Evolutionary conservation across 78 protist genomes (phyloP).

Genomic region (Dictyostelium intermedium): DNA sequence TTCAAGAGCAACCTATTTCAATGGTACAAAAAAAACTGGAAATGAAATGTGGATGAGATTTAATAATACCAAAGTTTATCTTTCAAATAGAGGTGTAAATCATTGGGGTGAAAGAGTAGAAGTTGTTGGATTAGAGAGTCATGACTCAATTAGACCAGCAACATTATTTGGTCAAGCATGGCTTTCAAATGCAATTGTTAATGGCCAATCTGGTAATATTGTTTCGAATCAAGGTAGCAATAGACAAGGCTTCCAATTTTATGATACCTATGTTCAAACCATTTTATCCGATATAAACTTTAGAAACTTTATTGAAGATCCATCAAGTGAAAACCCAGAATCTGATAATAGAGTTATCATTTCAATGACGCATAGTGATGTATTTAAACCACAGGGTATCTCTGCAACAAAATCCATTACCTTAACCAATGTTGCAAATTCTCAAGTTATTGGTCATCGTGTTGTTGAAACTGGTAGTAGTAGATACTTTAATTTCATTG

Average conservation of each 20-base stretch:
- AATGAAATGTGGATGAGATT: conserved; percentile 53
- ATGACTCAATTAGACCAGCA: conserved; percentile 30
- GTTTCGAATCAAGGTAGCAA: background rate
- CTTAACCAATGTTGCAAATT: background rate
- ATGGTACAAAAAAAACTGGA: background rate
- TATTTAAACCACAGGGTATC: conserved; percentile 74
- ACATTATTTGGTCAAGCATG: conserved; percentile 61
- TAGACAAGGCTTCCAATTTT: conserved; percentile 87
- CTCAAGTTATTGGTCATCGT: conserved; percentile 36
- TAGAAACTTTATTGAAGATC: conserved; percentile 29
- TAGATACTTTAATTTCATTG: conserved; percentile 67
- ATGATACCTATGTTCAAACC: conserved; percentile 77
- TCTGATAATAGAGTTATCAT: conserved; percentile 46
- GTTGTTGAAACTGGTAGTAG: conserved; percentile 34
- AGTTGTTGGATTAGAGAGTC: conserved; percentile 2
- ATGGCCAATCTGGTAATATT: conserved; percentile 37
- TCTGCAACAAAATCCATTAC: conserved; percentile 26
- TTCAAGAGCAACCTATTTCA: conserved; percentile 17
- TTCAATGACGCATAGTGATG: conserved; percentile 83
- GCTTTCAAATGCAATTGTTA: conserved; percentile 48
- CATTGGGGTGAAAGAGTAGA: conserved; percentile 71
- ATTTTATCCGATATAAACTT: conserved; percentile 58
- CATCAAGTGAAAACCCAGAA: background rate
- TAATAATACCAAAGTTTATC: conserved; percentile 24
- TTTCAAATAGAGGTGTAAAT: conserved; percentile 7